Conservation (phyloP, 176 grass and related monocot species). For the Avena eriantha region DNA sequence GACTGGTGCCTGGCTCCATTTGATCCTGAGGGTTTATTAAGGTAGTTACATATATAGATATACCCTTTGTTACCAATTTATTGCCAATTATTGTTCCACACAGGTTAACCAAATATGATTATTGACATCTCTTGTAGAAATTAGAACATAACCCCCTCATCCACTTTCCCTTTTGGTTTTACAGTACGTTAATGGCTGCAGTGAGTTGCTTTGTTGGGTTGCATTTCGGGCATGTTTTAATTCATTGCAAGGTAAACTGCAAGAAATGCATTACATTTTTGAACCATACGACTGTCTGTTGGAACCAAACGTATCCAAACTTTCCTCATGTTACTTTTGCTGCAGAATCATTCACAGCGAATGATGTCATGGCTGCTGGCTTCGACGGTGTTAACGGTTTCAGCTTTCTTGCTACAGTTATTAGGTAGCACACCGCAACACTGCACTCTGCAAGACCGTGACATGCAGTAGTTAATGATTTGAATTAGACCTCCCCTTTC, state of each 20-base stretch:
- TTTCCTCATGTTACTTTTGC: not conserved
- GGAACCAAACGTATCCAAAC: conserved; percentile 5
- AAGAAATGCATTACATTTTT: conserved; percentile 11
- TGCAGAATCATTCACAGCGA: conserved; percentile 66
- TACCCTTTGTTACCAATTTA: not conserved
- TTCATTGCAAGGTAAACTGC: conserved; percentile 74
- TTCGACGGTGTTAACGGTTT: conserved; percentile 64
- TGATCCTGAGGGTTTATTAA: conserved; percentile 94
- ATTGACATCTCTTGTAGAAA: conserved; percentile 28
- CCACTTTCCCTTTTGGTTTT: conserved; percentile 23
- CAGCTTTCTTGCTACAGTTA: conserved; percentile 65
- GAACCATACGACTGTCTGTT: conserved; percentile 27
- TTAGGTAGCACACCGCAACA: conserved; percentile 54
- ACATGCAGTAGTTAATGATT: not conserved
- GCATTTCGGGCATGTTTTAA: conserved; percentile 85
- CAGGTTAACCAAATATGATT: conserved; percentile 19
- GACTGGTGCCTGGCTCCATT: conserved; percentile 91
- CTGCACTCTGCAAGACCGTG: not conserved
- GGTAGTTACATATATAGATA: conserved; percentile 45
- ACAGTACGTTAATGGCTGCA: conserved; percentile 82
- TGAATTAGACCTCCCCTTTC: conserved; percentile 31
- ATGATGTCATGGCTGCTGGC: conserved; percentile 71
- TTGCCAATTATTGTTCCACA: not conserved
- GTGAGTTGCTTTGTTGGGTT: conserved; percentile 89
- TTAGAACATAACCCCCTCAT: not conserved